Percentiles rank a stretch among this genome's conserved stretches.
These are phyloP conservation scores for Aspergillus ochraceoroseus DNA, from an alignment of 2,329 filamentous ascomycete genomes.

Conservation along the genomic window DNA sequence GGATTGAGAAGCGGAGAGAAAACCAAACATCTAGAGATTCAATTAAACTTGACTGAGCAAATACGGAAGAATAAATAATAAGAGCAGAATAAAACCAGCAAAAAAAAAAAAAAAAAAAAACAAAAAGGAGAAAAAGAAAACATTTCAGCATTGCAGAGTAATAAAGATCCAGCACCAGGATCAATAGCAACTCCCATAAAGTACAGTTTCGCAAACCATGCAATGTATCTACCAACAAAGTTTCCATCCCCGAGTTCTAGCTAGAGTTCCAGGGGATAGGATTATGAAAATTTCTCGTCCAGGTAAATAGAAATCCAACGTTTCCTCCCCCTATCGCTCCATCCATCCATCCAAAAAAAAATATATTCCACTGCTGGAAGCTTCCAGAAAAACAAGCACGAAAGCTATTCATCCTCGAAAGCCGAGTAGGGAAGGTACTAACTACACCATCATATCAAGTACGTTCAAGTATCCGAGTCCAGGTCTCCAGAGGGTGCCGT, in stretches of 20 bases:
- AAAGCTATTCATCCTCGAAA: too few relatives aligned
- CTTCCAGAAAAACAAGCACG: too few relatives aligned
- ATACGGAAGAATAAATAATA: slow-evolving; percentile 5
- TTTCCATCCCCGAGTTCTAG: slow-evolving; percentile 7
- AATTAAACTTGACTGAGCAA: too few relatives aligned
- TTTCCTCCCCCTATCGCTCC: neutral
- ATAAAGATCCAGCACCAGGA: slow-evolving; percentile 20
- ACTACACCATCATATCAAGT: slow-evolving; percentile 6
- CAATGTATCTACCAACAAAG: slow-evolving; percentile 23
- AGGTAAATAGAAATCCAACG: neutral
- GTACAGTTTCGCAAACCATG: slow-evolving; percentile 24
- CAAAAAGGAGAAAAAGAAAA: slow-evolving; percentile 14
- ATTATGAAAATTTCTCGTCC: slow-evolving; percentile 6
- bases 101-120: slow-evolving; percentile 10
- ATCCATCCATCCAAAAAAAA: slow-evolving; percentile 3
- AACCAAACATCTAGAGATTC: neutral
- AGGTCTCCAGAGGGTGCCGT: slow-evolving; percentile 7
- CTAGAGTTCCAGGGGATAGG: neutral
- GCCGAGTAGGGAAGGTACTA: too few relatives aligned
- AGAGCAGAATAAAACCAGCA: neutral
- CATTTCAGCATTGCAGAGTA: slow-evolving; percentile 20
- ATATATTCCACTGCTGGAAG: neutral
- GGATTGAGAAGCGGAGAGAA: too few relatives aligned
- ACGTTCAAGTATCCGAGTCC: slow-evolving; percentile 5
- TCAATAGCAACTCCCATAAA: slow-evolving; percentile 23